A percentile compares a stretch with the other conserved stretches of the same genome.
Conservation (phyloP, 2,329 filamentous ascomycete genomes). For the Claviceps citrina region DNA sequence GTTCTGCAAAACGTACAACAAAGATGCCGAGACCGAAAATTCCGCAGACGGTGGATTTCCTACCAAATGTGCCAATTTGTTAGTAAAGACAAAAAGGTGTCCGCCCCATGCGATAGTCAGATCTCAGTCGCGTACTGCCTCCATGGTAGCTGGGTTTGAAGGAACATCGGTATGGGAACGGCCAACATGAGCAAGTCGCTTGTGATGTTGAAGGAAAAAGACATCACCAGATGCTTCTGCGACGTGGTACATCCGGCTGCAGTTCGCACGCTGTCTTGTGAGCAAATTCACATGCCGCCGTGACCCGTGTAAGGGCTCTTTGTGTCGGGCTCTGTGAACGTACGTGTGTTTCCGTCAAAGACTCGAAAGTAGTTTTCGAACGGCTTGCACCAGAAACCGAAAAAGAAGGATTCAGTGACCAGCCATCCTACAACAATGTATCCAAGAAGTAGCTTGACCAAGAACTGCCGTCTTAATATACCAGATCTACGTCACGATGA, state of each 20-base stretch:
- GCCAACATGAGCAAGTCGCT: conserved; percentile 3
- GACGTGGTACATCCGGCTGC: conserved; percentile 4
- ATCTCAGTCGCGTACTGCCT: conserved; percentile 5
- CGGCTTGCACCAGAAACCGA: conserved; percentile 3
- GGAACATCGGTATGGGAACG: conserved; percentile 2
- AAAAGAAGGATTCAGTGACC: conserved; percentile 3
- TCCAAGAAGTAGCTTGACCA: conserved; percentile 2
- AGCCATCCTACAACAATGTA: conserved; percentile 1
- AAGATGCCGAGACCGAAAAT: conserved; percentile 36
- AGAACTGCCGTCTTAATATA: neutral
- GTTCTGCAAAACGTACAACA: conserved; percentile 13
- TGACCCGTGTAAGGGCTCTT: too few relatives aligned
- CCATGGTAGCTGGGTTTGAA: conserved; percentile 2
- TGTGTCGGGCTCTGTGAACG: neutral
- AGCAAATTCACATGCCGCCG: too few relatives aligned
- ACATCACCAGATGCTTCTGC: conserved; percentile 2
- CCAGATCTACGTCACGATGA: conserved; percentile 1
- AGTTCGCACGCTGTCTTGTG: neutral
- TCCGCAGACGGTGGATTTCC: conserved; percentile 6
- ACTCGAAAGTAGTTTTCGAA: conserved; percentile 5
- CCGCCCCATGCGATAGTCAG: too few relatives aligned
- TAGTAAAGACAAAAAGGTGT: too few relatives aligned
- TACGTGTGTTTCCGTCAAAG: conserved; percentile 1
- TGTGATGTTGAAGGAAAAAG: conserved; percentile 2
- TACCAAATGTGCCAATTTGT: too few relatives aligned